These are phyloP conservation scores for Hapsidospora chrysogenum DNA, from an alignment of 495 filamentous ascomycete species.

Conservation along the genomic window DNA sequence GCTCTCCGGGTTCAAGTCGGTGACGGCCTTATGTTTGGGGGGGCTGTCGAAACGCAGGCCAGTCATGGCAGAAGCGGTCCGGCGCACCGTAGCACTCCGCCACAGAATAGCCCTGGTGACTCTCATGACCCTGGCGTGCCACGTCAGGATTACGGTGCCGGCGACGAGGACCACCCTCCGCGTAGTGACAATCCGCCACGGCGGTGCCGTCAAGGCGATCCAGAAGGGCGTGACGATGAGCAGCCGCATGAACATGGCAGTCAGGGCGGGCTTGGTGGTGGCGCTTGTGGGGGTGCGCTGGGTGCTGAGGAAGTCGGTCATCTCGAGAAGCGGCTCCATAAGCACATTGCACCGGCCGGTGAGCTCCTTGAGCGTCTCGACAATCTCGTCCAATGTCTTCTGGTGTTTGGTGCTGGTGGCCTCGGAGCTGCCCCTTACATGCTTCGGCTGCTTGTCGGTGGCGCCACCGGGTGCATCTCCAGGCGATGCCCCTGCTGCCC, in stretches of 20 bases:
- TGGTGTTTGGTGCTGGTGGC: slow-evolving; percentile 46
- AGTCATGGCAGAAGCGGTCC: slow-evolving; percentile 48
- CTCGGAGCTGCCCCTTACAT: slow-evolving; percentile 36
- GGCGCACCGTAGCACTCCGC: slow-evolving; percentile 63
- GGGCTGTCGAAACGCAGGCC: slow-evolving; percentile 52
- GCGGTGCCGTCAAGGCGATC: slow-evolving; percentile 66
- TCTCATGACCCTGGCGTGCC: slow-evolving; percentile 76
- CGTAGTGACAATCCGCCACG: slow-evolving; percentile 71
- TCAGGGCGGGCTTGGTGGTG: slow-evolving; percentile 83
- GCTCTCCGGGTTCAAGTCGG: slow-evolving; percentile 2
- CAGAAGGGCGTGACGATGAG: slow-evolving; percentile 75
- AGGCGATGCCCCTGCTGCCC: not conserved
- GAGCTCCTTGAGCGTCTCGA: slow-evolving; percentile 77
- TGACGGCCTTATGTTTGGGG: not conserved
- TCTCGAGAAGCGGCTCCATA: slow-evolving; percentile 66
- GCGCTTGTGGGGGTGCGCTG: slow-evolving; percentile 82
- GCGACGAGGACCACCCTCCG: slow-evolving; percentile 61
- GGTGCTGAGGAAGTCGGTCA: slow-evolving; percentile 89
- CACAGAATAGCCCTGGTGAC: slow-evolving; percentile 80
- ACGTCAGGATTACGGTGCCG: slow-evolving; percentile 72
- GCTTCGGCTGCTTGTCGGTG: slow-evolving; percentile 29
- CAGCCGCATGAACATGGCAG: slow-evolving; percentile 75
- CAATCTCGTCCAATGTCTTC: slow-evolving; percentile 86
- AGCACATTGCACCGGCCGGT: slow-evolving; percentile 83
- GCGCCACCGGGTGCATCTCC: slow-evolving; percentile 9